Evolutionary conservation across 345 rosid genomes (phyloP), one percentile per base, ranked within the genome.

Genomic region (Alliaria petiolata): DNA sequence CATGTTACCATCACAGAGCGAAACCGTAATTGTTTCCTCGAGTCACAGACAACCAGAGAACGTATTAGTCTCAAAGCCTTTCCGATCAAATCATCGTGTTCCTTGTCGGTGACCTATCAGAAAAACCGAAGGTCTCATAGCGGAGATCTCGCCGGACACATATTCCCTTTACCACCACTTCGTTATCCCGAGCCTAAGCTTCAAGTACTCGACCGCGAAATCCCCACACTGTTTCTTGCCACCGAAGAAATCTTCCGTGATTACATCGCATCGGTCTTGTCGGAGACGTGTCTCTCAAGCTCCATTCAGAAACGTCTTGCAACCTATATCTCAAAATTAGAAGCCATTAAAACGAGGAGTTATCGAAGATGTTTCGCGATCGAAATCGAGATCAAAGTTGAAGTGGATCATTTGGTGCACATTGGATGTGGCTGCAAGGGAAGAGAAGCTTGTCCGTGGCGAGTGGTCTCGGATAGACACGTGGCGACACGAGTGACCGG

Each of bases 81-180:
- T 33, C 56, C 68, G 9, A 8, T n/a, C 10, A 47, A 47, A 5
- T 64, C 45, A 19, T 19, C 56, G 20, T 49, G 15, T 64, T 47
- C 13, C 43, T 63, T 63, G 55, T 63, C 68, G 5, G 43, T 22
- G 46, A 46, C 30, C 55, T 63, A 33, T 33, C 53, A 33, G 54
- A 13, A 17, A 45, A 31, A 4, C 31, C 67, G 4, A 15, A 6
- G 2, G 3, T 16, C 31, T 31, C 0, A 11, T 16, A 45, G 3
- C 11, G 42, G 30, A 62, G 40, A 62, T 44, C 67, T 44, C 40
- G n/a, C 15, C 11, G 53, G 67, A 62, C 67, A 63, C 68, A 44
- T 30, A 33, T 45, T 17, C 26, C 8, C 17, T 31, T 31, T 28
- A 16, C 26, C 39, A 15, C 39, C n/a, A 26, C 57, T 64, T 20